Evolutionary conservation across 192 early-diverging fungal species (phyloP).

Genomic region (Entophlyctis helioformis): DNA sequence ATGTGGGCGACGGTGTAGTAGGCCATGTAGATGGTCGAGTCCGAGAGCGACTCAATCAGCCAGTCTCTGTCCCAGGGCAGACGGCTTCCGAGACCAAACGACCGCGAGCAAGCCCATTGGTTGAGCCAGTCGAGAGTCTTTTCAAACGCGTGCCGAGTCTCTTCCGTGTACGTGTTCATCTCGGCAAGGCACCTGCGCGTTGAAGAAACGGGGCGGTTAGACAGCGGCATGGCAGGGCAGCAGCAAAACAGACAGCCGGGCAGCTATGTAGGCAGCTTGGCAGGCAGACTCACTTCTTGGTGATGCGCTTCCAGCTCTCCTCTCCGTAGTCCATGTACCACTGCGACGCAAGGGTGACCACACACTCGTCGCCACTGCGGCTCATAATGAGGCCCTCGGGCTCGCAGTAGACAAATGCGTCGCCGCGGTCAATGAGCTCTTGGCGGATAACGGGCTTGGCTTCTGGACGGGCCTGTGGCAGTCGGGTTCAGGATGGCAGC

Average conservation of each 20-base stretch:
- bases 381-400: slow-evolving; percentile 88
- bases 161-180: slow-evolving; percentile 70
- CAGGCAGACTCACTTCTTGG: slow-evolving; percentile 1
- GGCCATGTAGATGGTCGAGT: slow-evolving; percentile 99
- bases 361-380: slow-evolving; percentile 92
- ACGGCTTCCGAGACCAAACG: slow-evolving; percentile 82
- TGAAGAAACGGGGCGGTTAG: not conserved
- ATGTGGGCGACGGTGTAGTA: slow-evolving; percentile 96
- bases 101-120: slow-evolving; percentile 93
- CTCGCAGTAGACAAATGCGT: slow-evolving; percentile 86
- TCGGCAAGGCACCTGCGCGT: slow-evolving; percentile 45
- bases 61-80: slow-evolving; percentile 89
- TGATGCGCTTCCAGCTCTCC: slow-evolving; percentile 47
- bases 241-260: too few relatives aligned
- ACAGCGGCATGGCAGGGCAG: not conserved
- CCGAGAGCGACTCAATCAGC: slow-evolving; percentile 91
- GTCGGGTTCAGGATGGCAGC: too few relatives aligned
- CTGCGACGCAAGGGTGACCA: slow-evolving; percentile 90
- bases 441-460: slow-evolving; percentile 78
- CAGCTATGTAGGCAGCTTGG: too few relatives aligned
- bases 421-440: slow-evolving; percentile 51
- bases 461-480: slow-evolving; percentile 56
- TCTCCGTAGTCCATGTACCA: slow-evolving; percentile 99
- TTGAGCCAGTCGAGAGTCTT: slow-evolving; percentile 84
- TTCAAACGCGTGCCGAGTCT: slow-evolving; percentile 78